These are phyloP conservation scores for Pyropia haitanensis DNA, from an alignment of 23 red algal species.

Conservation along the genomic window DNA sequence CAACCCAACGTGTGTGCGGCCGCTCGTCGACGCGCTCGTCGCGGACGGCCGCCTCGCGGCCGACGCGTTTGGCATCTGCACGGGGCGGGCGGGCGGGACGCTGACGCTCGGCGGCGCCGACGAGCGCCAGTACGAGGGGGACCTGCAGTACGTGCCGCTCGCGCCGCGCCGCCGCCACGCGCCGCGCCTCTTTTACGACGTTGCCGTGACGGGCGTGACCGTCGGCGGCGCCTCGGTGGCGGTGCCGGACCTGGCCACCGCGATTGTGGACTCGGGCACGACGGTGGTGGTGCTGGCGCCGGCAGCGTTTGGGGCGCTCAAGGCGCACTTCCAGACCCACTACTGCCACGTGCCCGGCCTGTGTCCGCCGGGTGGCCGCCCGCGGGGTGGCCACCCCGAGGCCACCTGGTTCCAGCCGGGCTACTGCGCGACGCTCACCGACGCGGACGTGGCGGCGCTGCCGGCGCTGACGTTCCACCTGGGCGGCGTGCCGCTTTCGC, in stretches of 20 bases:
- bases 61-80: slow-evolving; percentile 66
- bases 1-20: slow-evolving; percentile 81
- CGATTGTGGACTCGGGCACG: slow-evolving; percentile 90
- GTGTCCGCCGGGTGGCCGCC: not conserved
- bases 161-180: slow-evolving; percentile 1
- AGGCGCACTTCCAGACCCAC: slow-evolving; percentile 56
- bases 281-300: slow-evolving; percentile 64
- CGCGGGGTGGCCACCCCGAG: not conserved
- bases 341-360: slow-evolving; percentile 72
- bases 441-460: slow-evolving; percentile 31
- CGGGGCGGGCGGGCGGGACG: slow-evolving; percentile 26
- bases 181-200: slow-evolving; percentile 56
- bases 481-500: slow-evolving; percentile 24
- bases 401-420: slow-evolving; percentile 61
- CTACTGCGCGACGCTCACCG: slow-evolving; percentile 33
- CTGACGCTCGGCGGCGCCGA: slow-evolving; percentile 69
- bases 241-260: slow-evolving; percentile 17
- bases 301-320: slow-evolving; percentile 20
- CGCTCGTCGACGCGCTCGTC: slow-evolving; percentile 82
- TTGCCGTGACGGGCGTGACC: slow-evolving; percentile 27
- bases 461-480: slow-evolving; percentile 38
- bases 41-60: slow-evolving; percentile 20
- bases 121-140: slow-evolving; percentile 20
- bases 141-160: slow-evolving; percentile 59
- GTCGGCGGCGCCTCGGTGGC: slow-evolving; percentile 9